Evolutionary conservation across 2,329 filamentous ascomycete species (phyloP).

Genomic region (Xylogone sp.): DNA sequence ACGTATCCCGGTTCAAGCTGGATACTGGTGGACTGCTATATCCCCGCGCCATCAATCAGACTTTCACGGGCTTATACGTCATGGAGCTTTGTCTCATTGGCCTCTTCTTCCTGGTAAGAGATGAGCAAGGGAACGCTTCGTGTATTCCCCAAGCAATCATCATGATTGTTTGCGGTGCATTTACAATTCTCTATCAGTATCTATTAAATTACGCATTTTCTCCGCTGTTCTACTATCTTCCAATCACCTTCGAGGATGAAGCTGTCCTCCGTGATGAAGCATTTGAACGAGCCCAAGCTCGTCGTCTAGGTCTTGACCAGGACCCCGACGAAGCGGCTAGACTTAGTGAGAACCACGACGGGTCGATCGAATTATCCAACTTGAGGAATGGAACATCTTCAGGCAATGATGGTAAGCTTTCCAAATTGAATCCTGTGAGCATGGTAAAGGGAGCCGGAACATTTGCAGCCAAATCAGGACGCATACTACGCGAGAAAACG

Average conservation of each 20-base stretch:
- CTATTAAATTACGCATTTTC: conserved; percentile 79
- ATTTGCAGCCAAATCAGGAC: conserved; percentile 23
- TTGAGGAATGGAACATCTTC: conserved; percentile 31
- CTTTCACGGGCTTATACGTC: conserved; percentile 90
- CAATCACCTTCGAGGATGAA: conserved; percentile 93
- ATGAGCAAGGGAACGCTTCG: conserved; percentile 47
- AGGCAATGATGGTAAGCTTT: conserved; percentile 8
- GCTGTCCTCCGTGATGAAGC: conserved; percentile 86
- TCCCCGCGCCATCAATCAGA: conserved; percentile 88
- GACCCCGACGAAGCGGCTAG: conserved; percentile 38
- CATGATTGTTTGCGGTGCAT: conserved; percentile 72
- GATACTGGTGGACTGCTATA: conserved; percentile 94
- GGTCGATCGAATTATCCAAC: conserved; percentile 45
- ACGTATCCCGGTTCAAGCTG: conserved; percentile 82
- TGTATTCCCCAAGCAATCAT: conserved; percentile 76
- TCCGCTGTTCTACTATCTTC: conserved; percentile 82
- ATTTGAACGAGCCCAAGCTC: conserved; percentile 75
- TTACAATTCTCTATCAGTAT: conserved; percentile 76
- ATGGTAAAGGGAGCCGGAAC: conserved; percentile 22
- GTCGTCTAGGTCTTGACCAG: conserved; percentile 60
- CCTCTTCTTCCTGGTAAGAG: conserved; percentile 75
- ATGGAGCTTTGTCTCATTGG: conserved; percentile 91
- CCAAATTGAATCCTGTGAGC: conserved; percentile 24
- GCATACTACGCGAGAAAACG: conserved; percentile 31
- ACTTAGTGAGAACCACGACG: conserved; percentile 17